Evolutionary conservation across 805 yeast genomes (phyloP), one percentile per base, ranked within the genome.

Genomic region (Tetrapisispora iriomotensis): DNA sequence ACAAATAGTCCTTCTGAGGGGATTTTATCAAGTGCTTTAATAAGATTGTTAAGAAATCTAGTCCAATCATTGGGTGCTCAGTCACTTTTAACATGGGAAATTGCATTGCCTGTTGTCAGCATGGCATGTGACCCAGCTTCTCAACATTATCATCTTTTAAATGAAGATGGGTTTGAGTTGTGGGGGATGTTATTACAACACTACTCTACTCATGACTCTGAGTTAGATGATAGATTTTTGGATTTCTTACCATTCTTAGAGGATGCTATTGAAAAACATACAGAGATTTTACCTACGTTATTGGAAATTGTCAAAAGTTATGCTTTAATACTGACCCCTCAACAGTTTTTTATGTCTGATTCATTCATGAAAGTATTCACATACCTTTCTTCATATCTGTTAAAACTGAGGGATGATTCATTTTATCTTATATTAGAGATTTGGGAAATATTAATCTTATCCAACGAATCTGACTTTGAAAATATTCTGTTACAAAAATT

Each of bases 111-210:
- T 0, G 62, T 85, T 42, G 68, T 87, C 20, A 62, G 65, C 10
- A 60, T 66, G 7, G 72, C 81, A 34, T 79, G 92, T 50, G 77
- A 83, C 46, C 71, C 78, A 1, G 64, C 66, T 17, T 72, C 86
- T 0, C 70, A 70, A 18, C 67, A 64, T 38, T 72, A 74, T 43
- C 62, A 73, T 2, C 64, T 83, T 38, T 58, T 88, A 8, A 70
- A 80, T 15, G 96, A 88, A 54, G 96, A 88, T 61, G 95, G 94
- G 0, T 77, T 74, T 53, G 94, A 85, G 41, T 65, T 88, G 30
- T 86, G 95, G 95, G 65, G 72, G n/a, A 67, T 79, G 1, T 56
- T 82, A 2, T 55, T 86, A 37, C 82, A 75, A 45, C 76, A 77
- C 44, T 72, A 72, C 38, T 83, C 90, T 1, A 29, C 40, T 1